phyloP scores from a whole-genome alignment of 2,329 filamentous ascomycete genomes.

The Gyromitra esculenta region DNA sequence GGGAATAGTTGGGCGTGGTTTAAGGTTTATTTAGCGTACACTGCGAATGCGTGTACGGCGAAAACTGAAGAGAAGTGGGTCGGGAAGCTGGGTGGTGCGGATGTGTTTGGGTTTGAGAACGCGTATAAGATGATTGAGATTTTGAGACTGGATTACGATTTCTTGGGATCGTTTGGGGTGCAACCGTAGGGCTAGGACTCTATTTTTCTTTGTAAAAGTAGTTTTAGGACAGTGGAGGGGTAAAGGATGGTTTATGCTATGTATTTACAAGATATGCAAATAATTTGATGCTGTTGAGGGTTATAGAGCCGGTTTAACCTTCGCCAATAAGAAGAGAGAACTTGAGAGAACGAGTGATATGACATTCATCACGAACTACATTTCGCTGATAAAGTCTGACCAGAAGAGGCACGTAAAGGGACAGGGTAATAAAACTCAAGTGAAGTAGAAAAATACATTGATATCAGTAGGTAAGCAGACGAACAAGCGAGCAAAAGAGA shows the following conservation, averaged over 20 bases:
- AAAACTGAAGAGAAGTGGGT: slow-evolving; percentile 57
- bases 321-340: neutral
- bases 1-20: slow-evolving; percentile 56
- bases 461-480: neutral
- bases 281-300: neutral
- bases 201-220: neutral
- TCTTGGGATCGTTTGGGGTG: slow-evolving; percentile 39
- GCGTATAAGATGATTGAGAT: slow-evolving; percentile 55
- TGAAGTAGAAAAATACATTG: neutral
- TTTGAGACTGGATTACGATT: slow-evolving; percentile 56
- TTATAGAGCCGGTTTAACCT: neutral
- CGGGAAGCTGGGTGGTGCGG: slow-evolving; percentile 54
- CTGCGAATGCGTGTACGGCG: slow-evolving; percentile 53
- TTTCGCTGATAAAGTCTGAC: neutral
- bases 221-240: neutral
- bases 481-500: neutral
- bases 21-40: slow-evolving; percentile 51
- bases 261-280: neutral
- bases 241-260: too few relatives aligned
- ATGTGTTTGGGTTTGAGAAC: slow-evolving; percentile 57
- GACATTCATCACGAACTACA: neutral
- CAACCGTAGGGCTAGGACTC: neutral
- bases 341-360: neutral
- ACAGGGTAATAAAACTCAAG: neutral
- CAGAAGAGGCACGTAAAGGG: too few relatives aligned